Percentiles rank a stretch among this genome's conserved stretches.
Evolutionary conservation across 202 grass and related monocot genomes (phyloP).

Genomic region (Saccharum hybrid): DNA sequence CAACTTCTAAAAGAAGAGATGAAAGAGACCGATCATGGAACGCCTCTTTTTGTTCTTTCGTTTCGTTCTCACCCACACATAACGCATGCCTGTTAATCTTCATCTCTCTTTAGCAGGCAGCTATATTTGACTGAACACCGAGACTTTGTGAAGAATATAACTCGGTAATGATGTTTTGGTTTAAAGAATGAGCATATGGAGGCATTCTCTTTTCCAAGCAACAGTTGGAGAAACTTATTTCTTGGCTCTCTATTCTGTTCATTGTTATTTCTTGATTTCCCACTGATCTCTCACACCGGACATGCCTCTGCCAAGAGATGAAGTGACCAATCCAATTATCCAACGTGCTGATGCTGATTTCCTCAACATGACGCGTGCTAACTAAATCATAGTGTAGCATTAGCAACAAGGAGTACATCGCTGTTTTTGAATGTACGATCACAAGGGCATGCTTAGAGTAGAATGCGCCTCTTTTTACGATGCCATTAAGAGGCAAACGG

Average conservation of each 20-base stretch:
- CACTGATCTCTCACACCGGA: no score
- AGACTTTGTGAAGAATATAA: not conserved
- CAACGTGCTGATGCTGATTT: no score
- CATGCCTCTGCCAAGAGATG: no score
- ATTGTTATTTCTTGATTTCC: no score
- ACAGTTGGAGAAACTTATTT: not conserved
- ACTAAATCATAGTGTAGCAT: no score
- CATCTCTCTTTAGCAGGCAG: not conserved
- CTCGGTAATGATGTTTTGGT: not conserved
- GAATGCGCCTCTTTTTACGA: not conserved
- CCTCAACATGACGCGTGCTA: no score
- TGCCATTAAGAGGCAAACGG: not conserved
- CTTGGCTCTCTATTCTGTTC: not conserved
- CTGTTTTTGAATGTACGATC: no score
- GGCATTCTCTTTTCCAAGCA: not conserved
- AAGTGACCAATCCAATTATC: no score
- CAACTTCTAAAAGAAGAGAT: not conserved
- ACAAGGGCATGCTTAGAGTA: no score
- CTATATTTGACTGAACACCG: not conserved
- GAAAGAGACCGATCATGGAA: not conserved
- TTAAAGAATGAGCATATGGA: not conserved
- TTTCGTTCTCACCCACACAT: not conserved
- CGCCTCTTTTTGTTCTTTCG: not conserved
- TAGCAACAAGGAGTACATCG: no score
- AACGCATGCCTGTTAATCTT: not conserved